Evolutionary conservation across 2,329 filamentous ascomycete genomes (phyloP), one percentile per base, ranked within the genome.

Genomic region (Annulohypoxylon truncatum): DNA sequence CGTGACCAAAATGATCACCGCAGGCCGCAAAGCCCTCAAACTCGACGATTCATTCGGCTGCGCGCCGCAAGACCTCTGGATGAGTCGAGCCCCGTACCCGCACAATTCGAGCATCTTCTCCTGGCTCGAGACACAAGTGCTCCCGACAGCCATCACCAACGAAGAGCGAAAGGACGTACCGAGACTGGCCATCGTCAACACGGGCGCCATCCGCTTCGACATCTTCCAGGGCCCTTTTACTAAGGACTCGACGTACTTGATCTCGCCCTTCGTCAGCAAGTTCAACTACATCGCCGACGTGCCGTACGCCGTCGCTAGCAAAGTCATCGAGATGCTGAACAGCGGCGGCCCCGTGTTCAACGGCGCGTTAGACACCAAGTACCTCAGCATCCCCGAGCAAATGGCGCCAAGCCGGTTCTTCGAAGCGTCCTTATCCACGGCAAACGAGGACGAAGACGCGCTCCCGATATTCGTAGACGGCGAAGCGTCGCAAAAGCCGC

Each of bases 161-260:
- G 75, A 86, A 40, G 80, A 84, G 29, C 84, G 90, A 3, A 82
- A 84, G 22, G 84, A 89, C 60, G 83, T 86, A 40, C 85, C 93
- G 8, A 86, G 88, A 5, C 80, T 98, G 9, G 89, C 90, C 28
- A 87, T 98, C 53, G 84, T 92, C 60, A 99, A 99, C 79, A 97
- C 93, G 0, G 96, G 96, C 24, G 92, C 92, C 2, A 89, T 99
- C 70, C 92, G 96, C 46, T 99, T 98, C 78, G 96, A 99, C 77
- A 92, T 99, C 66, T 97, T 97, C 84, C 89, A 95, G 77, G 96
- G 96, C 0, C 83, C 90, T 0, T 98, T 98, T 75, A 98, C 96
- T 0, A 88, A 89, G 38, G 96, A 99, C 77, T 91, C 90, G 3
- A 93, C 92, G 0, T 98, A 89, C 76, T 90, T 95, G 38, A 85